Conservation (phyloP, 768 basidiomycete species). For the Nevesoporus exiguus region DNA sequence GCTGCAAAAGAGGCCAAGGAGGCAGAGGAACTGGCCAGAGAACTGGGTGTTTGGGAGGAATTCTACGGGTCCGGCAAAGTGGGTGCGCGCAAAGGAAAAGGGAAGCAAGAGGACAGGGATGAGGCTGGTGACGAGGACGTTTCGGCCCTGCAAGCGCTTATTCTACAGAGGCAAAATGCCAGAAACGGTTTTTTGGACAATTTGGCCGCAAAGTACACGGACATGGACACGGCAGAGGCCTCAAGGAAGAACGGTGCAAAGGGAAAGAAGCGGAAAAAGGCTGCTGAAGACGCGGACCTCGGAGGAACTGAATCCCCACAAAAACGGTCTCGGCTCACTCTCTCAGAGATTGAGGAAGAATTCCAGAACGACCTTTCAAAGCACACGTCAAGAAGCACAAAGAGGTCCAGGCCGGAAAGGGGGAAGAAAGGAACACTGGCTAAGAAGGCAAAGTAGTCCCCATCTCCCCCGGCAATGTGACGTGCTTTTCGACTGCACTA, state of each 20-base stretch:
- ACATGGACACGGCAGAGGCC: conserved; percentile 32
- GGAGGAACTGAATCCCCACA: conserved; percentile 42
- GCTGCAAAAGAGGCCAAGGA: conserved; percentile 78
- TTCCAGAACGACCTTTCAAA: conserved; percentile 59
- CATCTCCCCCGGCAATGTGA: too few relatives aligned
- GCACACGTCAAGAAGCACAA: conserved; percentile 49
- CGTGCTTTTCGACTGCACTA: background rate
- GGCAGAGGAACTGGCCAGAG: conserved; percentile 80
- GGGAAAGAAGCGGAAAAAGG: conserved; percentile 52
- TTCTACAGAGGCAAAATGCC: conserved; percentile 70
- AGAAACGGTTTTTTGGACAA: conserved; percentile 71
- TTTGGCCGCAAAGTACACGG: conserved; percentile 71
- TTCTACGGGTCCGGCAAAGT: conserved; percentile 79
- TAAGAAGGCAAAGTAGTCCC: conserved; percentile 36
- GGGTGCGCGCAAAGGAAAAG: conserved; percentile 53
- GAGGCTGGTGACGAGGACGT: conserved; percentile 52
- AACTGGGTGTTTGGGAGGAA: conserved; percentile 92
- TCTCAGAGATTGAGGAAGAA: conserved; percentile 61
- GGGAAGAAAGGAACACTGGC: conserved; percentile 29
- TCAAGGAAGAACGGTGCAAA: conserved; percentile 41
- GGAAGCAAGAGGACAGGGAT: conserved; percentile 42
- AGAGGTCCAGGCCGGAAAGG: conserved; percentile 25
- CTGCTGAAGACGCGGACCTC: conserved; percentile 27
- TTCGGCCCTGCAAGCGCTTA: conserved; percentile 75
- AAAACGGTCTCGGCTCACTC: conserved; percentile 46